Conservation (phyloP, 2,329 filamentous ascomycete species). For the Alternaria gansuensis region DNA sequence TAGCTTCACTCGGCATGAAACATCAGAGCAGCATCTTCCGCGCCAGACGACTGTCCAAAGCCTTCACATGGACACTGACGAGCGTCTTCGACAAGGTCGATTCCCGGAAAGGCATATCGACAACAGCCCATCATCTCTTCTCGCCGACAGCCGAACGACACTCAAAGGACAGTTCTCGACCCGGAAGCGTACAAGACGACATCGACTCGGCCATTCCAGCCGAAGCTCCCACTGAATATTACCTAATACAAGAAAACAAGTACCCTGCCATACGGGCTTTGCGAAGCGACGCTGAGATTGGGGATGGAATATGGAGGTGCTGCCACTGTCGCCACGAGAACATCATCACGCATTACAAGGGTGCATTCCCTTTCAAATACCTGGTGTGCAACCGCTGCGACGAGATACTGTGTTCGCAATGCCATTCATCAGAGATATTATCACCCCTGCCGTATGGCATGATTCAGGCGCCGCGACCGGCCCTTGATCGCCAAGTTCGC, state of each 20-base stretch:
- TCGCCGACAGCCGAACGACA: conserved; percentile 1
- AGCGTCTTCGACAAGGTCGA: conserved; percentile 17
- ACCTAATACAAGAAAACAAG: conserved; percentile 22
- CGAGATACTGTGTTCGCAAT: conserved; percentile 15
- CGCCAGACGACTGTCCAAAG: conserved; percentile 15
- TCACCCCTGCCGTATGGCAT: conserved; percentile 25
- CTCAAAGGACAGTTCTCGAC: conserved; percentile 2
- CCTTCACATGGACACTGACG: conserved; percentile 15
- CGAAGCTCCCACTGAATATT: conserved; percentile 22
- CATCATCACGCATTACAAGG: conserved; percentile 24
- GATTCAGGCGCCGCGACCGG: conserved; percentile 15
- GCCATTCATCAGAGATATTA: conserved; percentile 23
- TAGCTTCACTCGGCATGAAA: conserved; percentile 7
- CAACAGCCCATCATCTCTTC: conserved; percentile 1
- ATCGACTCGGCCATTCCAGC: conserved; percentile 13
- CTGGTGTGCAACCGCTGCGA: conserved; percentile 20
- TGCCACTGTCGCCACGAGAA: conserved; percentile 28
- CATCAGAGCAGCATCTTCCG: conserved; percentile 12
- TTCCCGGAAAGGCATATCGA: background rate
- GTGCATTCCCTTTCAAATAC: conserved; percentile 27
- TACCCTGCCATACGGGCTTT: conserved; percentile 25
- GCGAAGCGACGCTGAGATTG: conserved; percentile 25
- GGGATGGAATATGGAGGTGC: conserved; percentile 30
- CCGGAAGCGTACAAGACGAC: conserved; percentile 15
- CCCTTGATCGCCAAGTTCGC: conserved; percentile 12